These are phyloP conservation scores for Ammopiptanthus mongolicus DNA, from an alignment of 306 rosid species.

Conservation along the genomic window DNA sequence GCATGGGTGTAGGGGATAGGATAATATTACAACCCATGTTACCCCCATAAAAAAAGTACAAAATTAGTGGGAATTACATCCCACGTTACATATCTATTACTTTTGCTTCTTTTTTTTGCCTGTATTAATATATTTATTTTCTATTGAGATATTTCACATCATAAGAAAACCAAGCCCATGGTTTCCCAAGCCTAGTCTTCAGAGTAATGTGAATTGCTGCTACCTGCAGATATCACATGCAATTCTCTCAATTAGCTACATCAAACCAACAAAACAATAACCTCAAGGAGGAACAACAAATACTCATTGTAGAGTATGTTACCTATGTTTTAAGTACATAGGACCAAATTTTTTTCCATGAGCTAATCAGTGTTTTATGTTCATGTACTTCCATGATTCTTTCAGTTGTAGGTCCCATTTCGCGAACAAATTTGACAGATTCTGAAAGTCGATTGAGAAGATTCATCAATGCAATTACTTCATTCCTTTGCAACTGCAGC, in stretches of 20 bases:
- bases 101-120: background rate
- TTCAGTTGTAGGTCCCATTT: conserved; percentile 62
- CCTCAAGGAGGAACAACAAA: background rate
- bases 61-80: conserved; percentile 11
- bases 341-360: conserved; percentile 47
- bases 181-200: conserved; percentile 26
- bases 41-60: background rate
- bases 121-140: conserved; percentile 18
- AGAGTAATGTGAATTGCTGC: conserved; percentile 6
- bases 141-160: conserved; percentile 5
- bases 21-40: background rate
- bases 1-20: background rate
- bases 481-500: conserved; percentile 92
- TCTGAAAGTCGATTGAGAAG: conserved; percentile 88
- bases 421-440: conserved; percentile 66
- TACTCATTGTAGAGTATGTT: background rate
- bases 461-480: conserved; percentile 85
- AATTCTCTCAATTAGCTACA: background rate
- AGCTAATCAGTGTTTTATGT: conserved; percentile 25
- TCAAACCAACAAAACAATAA: background rate
- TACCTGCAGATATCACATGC: conserved; percentile 24
- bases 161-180: background rate
- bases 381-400: conserved; percentile 39
- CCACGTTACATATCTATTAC: background rate
- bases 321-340: conserved; percentile 36